phyloP scores from a whole-genome alignment of 352 stramenopile genomes.

The Globisporangium middletonii region DNA sequence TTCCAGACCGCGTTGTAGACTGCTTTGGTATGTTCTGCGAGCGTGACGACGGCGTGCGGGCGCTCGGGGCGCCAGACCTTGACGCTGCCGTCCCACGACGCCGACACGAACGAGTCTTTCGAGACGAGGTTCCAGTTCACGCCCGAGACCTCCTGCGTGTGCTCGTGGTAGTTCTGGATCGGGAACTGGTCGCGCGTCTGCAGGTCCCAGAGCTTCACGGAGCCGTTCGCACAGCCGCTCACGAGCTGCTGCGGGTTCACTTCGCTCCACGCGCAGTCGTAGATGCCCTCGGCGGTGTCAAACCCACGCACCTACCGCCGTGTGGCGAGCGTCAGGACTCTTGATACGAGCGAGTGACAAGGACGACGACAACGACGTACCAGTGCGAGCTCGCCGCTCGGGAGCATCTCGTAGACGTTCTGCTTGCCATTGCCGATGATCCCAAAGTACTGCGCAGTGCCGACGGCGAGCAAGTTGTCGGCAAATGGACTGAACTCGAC shows the following conservation, averaged over 20 bases:
- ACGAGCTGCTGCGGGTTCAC: conserved; percentile 81
- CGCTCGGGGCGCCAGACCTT: conserved; percentile 83
- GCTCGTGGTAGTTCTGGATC: conserved; percentile 84
- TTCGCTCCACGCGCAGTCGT: conserved; percentile 90
- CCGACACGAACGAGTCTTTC: conserved; percentile 84
- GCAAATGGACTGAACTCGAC: conserved; percentile 91
- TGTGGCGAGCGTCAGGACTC: not conserved
- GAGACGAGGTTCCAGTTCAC: conserved; percentile 89
- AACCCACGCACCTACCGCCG: conserved; percentile 68
- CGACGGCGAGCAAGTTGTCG: conserved; percentile 81
- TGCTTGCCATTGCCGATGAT: conserved; percentile 90
- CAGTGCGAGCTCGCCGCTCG: conserved; percentile 48
- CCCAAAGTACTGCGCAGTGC: conserved; percentile 89
- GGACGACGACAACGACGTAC: conserved; percentile 21
- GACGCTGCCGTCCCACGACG: conserved; percentile 83
- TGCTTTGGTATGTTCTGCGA: conserved; percentile 67
- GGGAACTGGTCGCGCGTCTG: conserved; percentile 84
- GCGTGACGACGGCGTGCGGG: conserved; percentile 64
- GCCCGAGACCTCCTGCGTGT: conserved; percentile 79
- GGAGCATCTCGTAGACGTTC: conserved; percentile 74
- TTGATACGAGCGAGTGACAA: not conserved
- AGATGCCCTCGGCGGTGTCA: conserved; percentile 86
- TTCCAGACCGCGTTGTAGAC: conserved; percentile 88
- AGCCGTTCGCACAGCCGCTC: conserved; percentile 81
- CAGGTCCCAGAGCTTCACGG: conserved; percentile 89